These are phyloP conservation scores for Pulicaria dysenterica DNA, from an alignment of 129 eudicot genomes.

Conservation along the genomic window DNA sequence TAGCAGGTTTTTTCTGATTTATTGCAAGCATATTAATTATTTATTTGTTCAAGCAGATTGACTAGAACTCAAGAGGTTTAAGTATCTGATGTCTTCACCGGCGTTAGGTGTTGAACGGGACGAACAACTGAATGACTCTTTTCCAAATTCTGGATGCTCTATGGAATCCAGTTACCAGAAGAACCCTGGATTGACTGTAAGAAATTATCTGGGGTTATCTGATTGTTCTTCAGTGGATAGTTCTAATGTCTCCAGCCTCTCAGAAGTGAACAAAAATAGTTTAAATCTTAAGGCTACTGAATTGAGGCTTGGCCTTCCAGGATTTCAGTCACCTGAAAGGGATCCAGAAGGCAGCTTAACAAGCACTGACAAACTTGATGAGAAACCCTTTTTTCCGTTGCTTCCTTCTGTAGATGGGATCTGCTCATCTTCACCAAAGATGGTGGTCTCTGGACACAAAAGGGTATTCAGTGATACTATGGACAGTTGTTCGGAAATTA, in stretches of 20 bases:
- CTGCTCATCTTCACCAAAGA: constrained; percentile 47
- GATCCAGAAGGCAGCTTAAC: constrained; percentile 39
- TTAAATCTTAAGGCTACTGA: constrained; percentile 72
- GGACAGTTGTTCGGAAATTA: constrained; percentile 57
- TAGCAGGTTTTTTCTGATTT: not conserved
- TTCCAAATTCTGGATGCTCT: not conserved
- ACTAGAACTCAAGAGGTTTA: constrained; percentile 18
- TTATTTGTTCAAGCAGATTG: constrained; percentile 32
- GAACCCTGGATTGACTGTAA: constrained; percentile 47
- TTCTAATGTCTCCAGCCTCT: constrained; percentile 46
- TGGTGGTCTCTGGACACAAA: constrained; percentile 59
- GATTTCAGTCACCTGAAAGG: constrained; percentile 68
- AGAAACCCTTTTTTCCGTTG: constrained; percentile 70
- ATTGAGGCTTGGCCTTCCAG: constrained; percentile 83
- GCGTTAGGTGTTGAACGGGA: constrained; percentile 58
- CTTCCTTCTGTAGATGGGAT: constrained; percentile 60
- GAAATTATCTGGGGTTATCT: constrained; percentile 62
- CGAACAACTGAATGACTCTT: constrained; percentile 33
- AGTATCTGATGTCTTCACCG: constrained; percentile 65
- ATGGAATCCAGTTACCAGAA: constrained; percentile 39
- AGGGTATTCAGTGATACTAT: constrained; percentile 63
- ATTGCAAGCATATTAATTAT: not conserved
- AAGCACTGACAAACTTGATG: constrained; percentile 52
- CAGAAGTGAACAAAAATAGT: constrained; percentile 52
- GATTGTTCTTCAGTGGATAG: constrained; percentile 82